Conservation (phyloP, 2,329 filamentous ascomycete species). For the Alternaria alternata region DNA sequence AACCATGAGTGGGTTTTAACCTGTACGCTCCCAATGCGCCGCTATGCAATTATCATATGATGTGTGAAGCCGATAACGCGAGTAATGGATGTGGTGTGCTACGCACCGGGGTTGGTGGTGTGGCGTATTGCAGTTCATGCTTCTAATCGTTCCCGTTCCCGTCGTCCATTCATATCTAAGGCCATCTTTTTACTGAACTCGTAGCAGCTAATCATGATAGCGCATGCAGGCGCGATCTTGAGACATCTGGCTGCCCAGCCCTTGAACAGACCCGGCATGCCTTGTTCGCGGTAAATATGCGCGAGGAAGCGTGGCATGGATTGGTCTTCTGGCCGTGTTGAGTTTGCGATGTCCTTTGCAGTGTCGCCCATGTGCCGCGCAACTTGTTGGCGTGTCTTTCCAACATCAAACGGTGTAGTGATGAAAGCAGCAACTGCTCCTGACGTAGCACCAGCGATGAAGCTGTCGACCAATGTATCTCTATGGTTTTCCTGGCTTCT, state of each 20-base stretch:
- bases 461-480: conserved; percentile 86
- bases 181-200: conserved; percentile 94
- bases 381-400: conserved; percentile 93
- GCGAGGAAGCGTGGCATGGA: conserved; percentile 84
- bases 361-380: conserved; percentile 65
- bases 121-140: conserved; percentile 8
- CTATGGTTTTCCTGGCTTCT: conserved; percentile 74
- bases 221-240: conserved; percentile 95
- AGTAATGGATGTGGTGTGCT: background rate
- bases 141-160: conserved; percentile 34
- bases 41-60: conserved; percentile 14
- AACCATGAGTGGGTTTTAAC: conserved; percentile 9
- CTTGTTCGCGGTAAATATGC: conserved; percentile 91
- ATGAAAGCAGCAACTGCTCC: conserved; percentile 86
- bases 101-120: background rate
- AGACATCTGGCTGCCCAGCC: conserved; percentile 92
- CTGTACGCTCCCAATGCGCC: conserved; percentile 11
- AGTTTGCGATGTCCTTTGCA: conserved; percentile 52
- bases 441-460: conserved; percentile 82
- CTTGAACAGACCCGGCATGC: conserved; percentile 80
- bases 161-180: conserved; percentile 72
- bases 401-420: conserved; percentile 96
- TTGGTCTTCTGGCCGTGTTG: conserved; percentile 71
- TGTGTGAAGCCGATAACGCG: conserved; percentile 2
- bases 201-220: conserved; percentile 99